phyloP scores from a whole-genome alignment of 1,284 basidiomycete species.

The Xerocomus amazonicus region DNA sequence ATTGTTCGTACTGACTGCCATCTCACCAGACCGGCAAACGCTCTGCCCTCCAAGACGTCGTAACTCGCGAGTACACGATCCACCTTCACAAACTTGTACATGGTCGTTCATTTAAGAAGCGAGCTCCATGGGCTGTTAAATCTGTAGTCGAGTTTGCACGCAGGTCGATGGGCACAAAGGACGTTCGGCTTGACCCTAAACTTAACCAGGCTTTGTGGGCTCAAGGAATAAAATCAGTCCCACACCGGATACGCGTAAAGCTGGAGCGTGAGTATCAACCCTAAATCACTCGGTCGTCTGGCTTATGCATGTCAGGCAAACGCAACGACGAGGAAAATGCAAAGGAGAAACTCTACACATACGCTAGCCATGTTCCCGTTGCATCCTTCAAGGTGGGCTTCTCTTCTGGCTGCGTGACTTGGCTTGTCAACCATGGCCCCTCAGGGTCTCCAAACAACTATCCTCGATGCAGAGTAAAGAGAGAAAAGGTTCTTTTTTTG shows the following conservation, averaged over 20 bases:
- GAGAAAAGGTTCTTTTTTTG: slow-evolving; percentile 6
- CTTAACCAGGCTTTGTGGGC: slow-evolving; percentile 94
- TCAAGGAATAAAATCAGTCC: slow-evolving; percentile 86
- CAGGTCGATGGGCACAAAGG: slow-evolving; percentile 91
- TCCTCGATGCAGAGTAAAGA: slow-evolving; percentile 70
- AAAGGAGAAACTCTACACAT: slow-evolving; percentile 96
- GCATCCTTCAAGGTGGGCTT: slow-evolving; percentile 77
- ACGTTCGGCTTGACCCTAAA: slow-evolving; percentile 89
- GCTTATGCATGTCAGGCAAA: slow-evolving; percentile 18
- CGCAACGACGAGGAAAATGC: slow-evolving; percentile 84
- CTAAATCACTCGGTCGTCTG: neutral
- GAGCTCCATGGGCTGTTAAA: slow-evolving; percentile 92
- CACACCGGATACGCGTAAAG: slow-evolving; percentile 85
- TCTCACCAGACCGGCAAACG: slow-evolving; percentile 73
- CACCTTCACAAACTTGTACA: slow-evolving; percentile 93
- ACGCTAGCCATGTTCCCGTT: slow-evolving; percentile 80
- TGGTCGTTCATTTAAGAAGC: slow-evolving; percentile 90
- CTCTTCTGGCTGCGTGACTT: neutral
- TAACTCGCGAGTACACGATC: slow-evolving; percentile 95
- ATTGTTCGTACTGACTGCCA: slow-evolving; percentile 16
- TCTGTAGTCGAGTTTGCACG: slow-evolving; percentile 85
- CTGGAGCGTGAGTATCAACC: slow-evolving; percentile 76
- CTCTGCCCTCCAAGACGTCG: slow-evolving; percentile 93
- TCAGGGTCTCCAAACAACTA: slow-evolving; percentile 79
- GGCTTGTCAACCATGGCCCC: slow-evolving; percentile 5